Evolutionary conservation across 129 eudicot species (phyloP).

Genomic region (Rutidosis leptorrhynchoides): DNA sequence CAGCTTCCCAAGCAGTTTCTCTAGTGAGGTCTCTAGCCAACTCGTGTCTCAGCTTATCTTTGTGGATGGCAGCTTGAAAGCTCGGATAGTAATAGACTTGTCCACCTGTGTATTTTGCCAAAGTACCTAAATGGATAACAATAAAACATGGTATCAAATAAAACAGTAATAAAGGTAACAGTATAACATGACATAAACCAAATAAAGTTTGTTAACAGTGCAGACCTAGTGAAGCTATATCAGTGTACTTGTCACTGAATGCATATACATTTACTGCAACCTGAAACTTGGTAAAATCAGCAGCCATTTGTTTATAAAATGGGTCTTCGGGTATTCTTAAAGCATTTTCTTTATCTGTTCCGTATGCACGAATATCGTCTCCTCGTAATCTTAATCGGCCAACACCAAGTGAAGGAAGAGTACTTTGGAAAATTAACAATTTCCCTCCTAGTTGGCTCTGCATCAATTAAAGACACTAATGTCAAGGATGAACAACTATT

Average conservation of each 20-base stretch:
- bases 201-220: slow-evolving; percentile 10
- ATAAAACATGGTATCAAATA: slow-evolving; percentile 7
- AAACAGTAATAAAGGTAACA: background rate
- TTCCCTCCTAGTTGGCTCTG: slow-evolving; percentile 96
- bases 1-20: slow-evolving; percentile 99
- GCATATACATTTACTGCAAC: slow-evolving; percentile 84
- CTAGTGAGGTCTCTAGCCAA: slow-evolving; percentile 83
- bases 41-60: slow-evolving; percentile 77
- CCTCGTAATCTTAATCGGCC: slow-evolving; percentile 93
- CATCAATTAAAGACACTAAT: slow-evolving; percentile 14
- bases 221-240: slow-evolving; percentile 78
- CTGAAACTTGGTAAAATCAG: slow-evolving; percentile 86
- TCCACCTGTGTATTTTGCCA: slow-evolving; percentile 93
- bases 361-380: slow-evolving; percentile 79
- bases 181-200: background rate
- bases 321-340: slow-evolving; percentile 85
- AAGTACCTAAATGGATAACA: slow-evolving; percentile 51
- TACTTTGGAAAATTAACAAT: slow-evolving; percentile 77
- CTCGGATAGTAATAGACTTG: slow-evolving; percentile 84
- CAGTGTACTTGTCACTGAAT: slow-evolving; percentile 85
- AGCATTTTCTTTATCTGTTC: slow-evolving; percentile 81
- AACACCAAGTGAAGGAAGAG: slow-evolving; percentile 82
- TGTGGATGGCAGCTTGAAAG: slow-evolving; percentile 56
- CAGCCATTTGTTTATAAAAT: slow-evolving; percentile 94
- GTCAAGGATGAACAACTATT: slow-evolving; percentile 1